phyloP scores from a whole-genome alignment of 2,329 filamentous ascomycete genomes.

The Fusarium fujikuroi region DNA sequence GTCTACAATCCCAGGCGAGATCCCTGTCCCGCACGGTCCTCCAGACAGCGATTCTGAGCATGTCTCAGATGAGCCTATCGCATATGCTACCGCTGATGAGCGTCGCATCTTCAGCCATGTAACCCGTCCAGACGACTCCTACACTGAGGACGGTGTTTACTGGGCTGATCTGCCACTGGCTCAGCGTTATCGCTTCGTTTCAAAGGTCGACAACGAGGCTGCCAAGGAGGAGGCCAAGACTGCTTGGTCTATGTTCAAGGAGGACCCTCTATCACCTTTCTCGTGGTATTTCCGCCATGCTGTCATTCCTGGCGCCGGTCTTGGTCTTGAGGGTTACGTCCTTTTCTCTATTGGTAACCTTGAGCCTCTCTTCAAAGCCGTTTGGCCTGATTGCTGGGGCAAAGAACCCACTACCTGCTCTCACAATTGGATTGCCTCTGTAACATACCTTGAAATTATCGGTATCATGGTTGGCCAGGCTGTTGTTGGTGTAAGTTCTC shows the following conservation, averaged over 20 bases:
- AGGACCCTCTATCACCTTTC: slow-evolving; percentile 85
- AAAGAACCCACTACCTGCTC: slow-evolving; percentile 70
- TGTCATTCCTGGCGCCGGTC: slow-evolving; percentile 89
- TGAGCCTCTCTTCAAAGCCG: slow-evolving; percentile 79
- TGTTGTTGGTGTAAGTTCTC: slow-evolving; percentile 75
- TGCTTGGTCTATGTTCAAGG: slow-evolving; percentile 84
- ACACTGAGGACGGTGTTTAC: slow-evolving; percentile 84
- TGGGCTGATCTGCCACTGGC: slow-evolving; percentile 86
- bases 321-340: slow-evolving; percentile 94
- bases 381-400: slow-evolving; percentile 84
- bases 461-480: slow-evolving; percentile 97
- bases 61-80: slow-evolving; percentile 55
- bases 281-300: slow-evolving; percentile 90
- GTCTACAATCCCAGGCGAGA: slow-evolving; percentile 57
- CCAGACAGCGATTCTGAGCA: slow-evolving; percentile 57
- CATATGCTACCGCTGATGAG: slow-evolving; percentile 60
- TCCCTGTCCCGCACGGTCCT: slow-evolving; percentile 65
- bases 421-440: slow-evolving; percentile 81
- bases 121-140: slow-evolving; percentile 89
- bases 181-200: slow-evolving; percentile 80
- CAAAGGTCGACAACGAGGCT: slow-evolving; percentile 76
- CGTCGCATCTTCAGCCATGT: slow-evolving; percentile 78
- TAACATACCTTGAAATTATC: slow-evolving; percentile 91
- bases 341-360: slow-evolving; percentile 97
- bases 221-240: slow-evolving; percentile 71